Base-by-base conservation (phyloP, 352 stramenopile species). In the Phytopythium litorale region DNA sequence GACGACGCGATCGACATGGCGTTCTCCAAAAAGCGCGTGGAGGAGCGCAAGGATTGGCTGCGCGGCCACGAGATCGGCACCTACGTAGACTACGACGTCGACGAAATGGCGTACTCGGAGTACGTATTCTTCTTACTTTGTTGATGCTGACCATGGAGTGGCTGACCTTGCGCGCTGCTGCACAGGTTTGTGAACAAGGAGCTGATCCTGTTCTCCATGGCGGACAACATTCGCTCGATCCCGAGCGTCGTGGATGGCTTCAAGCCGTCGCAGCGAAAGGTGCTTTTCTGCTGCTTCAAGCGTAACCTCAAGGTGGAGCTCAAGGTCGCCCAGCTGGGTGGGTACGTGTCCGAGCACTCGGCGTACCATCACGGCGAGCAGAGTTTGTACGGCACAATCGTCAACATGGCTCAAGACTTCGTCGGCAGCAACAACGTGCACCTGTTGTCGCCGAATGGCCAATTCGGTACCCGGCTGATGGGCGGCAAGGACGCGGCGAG, bases 321-420 rank as follows among this genome's bases (percentile, higher is more conserved):
- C 53, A 95, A 94, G 61, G 91, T 99, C 25, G 96, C 96, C 11
- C 97, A 99, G 64, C 73, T 99, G 37, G 85, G 88, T 50, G 97
- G 97, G 28, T 99, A 99, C 68, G 96, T 98, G 38, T 98, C 97
- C 0, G 97, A 99, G 68, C 96, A 99, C 64, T 98, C 97, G 49
- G 97, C 97, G 5, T 99, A 99, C 79, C 97, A 99, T 72, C 97
- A 99, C 67, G 97, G 97, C 37, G 97, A 99, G 76, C 77, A 82
- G 35, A 98, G 90, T 67, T 72, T 99, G 46, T 81, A 97, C 52
- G 80, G 88, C 46, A 99, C 97, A 65, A 98, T 99, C 62, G 90
- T 99, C 62, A 96, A 95, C 58, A 99, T 99, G 97, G 97, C 97
- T 0, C 97, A 99, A 72, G 92, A 99, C 72, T 99, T 98, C 75